Evolutionary conservation across 2,329 filamentous ascomycete genomes (phyloP).

Genomic region (Nothophoma quercina): DNA sequence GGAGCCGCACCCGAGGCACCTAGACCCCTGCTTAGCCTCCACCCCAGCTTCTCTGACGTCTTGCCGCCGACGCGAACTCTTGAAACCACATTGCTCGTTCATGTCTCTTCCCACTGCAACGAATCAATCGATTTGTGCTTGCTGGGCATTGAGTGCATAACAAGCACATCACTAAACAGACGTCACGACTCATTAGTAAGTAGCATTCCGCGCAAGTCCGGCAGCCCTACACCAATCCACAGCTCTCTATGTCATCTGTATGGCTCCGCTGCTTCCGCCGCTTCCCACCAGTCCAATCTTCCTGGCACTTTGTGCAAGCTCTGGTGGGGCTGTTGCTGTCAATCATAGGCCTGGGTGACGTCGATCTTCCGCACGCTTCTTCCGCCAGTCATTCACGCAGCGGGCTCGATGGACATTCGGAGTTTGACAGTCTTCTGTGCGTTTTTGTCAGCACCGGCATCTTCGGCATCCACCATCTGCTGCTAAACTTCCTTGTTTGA

Average conservation of each 20-base stretch:
- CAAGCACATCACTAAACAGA: neutral
- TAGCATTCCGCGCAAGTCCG: conserved; percentile 16
- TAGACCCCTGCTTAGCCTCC: conserved; percentile 12
- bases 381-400: conserved; percentile 11
- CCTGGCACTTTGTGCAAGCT: conserved; percentile 10
- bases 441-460: conserved; percentile 40
- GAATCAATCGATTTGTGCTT: neutral
- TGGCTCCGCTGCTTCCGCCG: conserved; percentile 15
- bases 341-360: conserved; percentile 15
- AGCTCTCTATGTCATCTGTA: conserved; percentile 12
- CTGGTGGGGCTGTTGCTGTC: conserved; percentile 19
- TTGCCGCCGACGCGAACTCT: conserved; percentile 7
- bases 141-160: conserved; percentile 52
- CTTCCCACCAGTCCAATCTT: conserved; percentile 5
- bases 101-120: neutral
- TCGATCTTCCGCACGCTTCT: conserved; percentile 35
- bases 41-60: conserved; percentile 20
- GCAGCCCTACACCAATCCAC: conserved; percentile 13
- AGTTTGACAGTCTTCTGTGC: conserved; percentile 13
- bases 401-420: conserved; percentile 15
- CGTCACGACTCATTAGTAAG: conserved; percentile 13
- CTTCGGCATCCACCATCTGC: conserved; percentile 28
- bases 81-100: conserved; percentile 10
- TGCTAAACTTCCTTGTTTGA: conserved; percentile 17
- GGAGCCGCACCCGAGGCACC: conserved; percentile 12